Percentiles rank a stretch among this genome's conserved stretches.
phyloP scores from a whole-genome alignment of 768 basidiomycete species.

The Boletus subparvulus region DNA sequence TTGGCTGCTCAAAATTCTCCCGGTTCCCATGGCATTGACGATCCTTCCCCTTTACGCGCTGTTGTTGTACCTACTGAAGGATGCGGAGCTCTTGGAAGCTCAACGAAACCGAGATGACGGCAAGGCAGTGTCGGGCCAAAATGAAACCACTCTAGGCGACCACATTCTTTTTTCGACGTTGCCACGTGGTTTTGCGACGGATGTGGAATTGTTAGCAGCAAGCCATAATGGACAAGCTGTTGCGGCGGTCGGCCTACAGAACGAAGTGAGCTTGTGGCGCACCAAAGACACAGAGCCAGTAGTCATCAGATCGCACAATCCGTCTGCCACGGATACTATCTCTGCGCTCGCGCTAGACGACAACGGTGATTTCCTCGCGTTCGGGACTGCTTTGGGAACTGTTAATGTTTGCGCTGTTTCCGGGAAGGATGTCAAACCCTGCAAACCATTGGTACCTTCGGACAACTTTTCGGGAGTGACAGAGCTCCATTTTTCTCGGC shows the following conservation, averaged over 20 bases:
- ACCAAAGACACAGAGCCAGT: conserved; percentile 42
- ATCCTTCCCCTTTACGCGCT: conserved; percentile 72
- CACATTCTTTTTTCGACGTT: conserved; percentile 63
- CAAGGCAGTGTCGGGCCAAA: conserved; percentile 33
- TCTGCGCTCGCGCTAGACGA: conserved; percentile 65
- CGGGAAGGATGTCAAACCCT: conserved; percentile 35
- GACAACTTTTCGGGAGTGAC: conserved; percentile 50
- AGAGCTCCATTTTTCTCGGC: conserved; percentile 48
- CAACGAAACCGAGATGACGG: conserved; percentile 63
- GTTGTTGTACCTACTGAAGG: conserved; percentile 83
- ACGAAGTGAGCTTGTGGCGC: conserved; percentile 74
- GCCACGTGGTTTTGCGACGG: conserved; percentile 77
- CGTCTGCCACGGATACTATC: conserved; percentile 47
- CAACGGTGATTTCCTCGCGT: conserved; percentile 60
- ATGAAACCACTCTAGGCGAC: conserved; percentile 36
- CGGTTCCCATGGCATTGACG: conserved; percentile 81
- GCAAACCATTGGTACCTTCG: conserved; percentile 43
- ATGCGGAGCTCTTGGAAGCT: conserved; percentile 86
- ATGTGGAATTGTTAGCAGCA: conserved; percentile 76
- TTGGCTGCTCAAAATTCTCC: conserved; percentile 82
- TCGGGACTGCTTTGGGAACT: conserved; percentile 67
- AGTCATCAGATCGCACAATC: conserved; percentile 46
- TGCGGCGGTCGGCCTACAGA: conserved; percentile 73
- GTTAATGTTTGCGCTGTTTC: conserved; percentile 64
- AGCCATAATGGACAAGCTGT: conserved; percentile 66